Percentiles rank a stretch among this genome's conserved stretches.
phyloP scores from a whole-genome alignment of 768 basidiomycete species.

The Hygrocybe punicea region DNA sequence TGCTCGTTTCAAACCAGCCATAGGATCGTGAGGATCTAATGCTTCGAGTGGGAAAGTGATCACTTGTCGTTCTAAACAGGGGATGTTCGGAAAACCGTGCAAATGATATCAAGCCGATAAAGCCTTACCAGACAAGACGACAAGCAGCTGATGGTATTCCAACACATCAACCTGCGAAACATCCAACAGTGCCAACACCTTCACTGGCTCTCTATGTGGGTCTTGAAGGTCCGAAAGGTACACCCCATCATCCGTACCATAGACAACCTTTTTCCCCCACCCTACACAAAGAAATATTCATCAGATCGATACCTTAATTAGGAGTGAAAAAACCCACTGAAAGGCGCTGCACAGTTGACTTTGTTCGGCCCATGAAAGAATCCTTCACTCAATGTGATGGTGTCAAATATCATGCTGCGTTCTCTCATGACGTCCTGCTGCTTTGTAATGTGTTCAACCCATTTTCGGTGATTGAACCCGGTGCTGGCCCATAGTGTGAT shows the following conservation, averaged over 20 bases:
- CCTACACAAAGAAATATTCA: conserved; percentile 42
- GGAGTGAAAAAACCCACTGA: conserved; percentile 57
- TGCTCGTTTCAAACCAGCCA: conserved; percentile 86
- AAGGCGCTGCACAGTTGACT: conserved; percentile 88
- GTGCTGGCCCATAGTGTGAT: conserved; percentile 90
- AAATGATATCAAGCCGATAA: not conserved
- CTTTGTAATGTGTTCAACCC: conserved; percentile 88
- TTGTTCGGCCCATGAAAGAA: conserved; percentile 84
- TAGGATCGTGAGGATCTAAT: conserved; percentile 84
- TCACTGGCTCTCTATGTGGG: conserved; percentile 73
- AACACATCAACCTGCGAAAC: conserved; percentile 95
- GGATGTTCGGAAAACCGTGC: conserved; percentile 1
- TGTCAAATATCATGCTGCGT: conserved; percentile 83
- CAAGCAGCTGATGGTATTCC: conserved; percentile 91
- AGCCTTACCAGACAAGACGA: conserved; percentile 90
- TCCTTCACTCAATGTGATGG: conserved; percentile 76
- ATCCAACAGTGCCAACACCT: conserved; percentile 83
- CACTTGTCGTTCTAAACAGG: conserved; percentile 77
- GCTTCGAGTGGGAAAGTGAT: conserved; percentile 95
- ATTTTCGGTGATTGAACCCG: conserved; percentile 81
- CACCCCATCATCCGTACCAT: conserved; percentile 97
- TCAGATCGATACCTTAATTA: conserved; percentile 9
- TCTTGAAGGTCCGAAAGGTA: conserved; percentile 89
- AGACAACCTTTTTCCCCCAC: conserved; percentile 80
- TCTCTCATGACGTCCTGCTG: conserved; percentile 85